A percentile compares a stretch with the other conserved stretches of the same genome.
Conservation (phyloP, 2,329 filamentous ascomycete genomes). For the Calonectria hongkongensis region DNA sequence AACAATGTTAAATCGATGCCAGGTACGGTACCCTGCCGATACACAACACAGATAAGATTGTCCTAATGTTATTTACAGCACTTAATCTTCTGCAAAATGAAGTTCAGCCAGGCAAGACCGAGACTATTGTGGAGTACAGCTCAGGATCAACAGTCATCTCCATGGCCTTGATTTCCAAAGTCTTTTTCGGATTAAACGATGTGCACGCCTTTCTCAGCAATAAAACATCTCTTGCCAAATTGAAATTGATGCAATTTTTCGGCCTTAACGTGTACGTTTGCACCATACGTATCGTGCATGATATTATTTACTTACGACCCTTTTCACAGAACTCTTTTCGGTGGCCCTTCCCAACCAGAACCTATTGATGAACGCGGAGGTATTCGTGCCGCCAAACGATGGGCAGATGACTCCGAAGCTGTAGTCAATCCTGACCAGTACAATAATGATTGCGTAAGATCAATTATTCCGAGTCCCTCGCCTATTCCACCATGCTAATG, state of each 20-base stretch:
- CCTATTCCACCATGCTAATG: not conserved
- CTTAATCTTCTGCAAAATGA: conserved; percentile 1
- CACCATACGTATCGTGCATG: too few species aligned
- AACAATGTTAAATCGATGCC: conserved; percentile 80
- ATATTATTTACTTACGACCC: not conserved
- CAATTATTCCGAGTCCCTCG: not conserved
- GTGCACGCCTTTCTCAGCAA: conserved; percentile 43
- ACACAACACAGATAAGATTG: conserved; percentile 37
- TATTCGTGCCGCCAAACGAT: not conserved
- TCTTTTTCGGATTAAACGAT: conserved; percentile 70
- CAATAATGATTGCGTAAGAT: conserved; percentile 8
- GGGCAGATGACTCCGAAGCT: not conserved
- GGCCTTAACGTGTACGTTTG: conserved; percentile 4
- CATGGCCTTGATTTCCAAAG: conserved; percentile 72
- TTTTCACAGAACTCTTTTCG: not conserved
- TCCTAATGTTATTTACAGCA: not conserved
- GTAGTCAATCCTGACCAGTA: conserved; percentile 15
- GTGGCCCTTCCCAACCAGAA: conserved; percentile 12
- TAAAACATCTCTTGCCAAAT: conserved; percentile 1
- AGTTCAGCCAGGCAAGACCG: conserved; percentile 58
- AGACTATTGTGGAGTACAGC: conserved; percentile 75
- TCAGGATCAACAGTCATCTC: conserved; percentile 78
- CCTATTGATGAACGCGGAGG: conserved; percentile 3
- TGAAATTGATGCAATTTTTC: conserved; percentile 13
- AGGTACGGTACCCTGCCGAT: conserved; percentile 66